Conservation (phyloP, 441 rosid genomes). For the Pelargonium cotyledonis region DNA sequence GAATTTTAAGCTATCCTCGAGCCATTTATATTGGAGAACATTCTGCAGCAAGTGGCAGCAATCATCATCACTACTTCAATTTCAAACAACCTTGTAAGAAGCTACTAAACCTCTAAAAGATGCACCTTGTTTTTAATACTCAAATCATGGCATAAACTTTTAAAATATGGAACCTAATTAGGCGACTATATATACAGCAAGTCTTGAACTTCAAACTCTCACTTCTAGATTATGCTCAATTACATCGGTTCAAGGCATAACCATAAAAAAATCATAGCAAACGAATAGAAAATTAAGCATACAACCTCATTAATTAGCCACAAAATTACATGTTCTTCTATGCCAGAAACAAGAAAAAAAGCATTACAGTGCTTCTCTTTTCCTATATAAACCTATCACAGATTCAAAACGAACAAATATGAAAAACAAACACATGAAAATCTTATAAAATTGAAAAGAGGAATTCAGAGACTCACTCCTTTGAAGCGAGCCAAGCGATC, state of each 20-base stretch:
- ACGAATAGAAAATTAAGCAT: background rate
- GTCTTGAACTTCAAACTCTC: background rate
- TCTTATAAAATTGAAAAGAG: background rate
- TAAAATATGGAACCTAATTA: too few species aligned
- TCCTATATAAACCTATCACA: background rate
- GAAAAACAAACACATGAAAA: background rate
- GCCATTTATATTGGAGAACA: conserved; percentile 65
- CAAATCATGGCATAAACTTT: too few species aligned
- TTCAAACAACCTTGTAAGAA: background rate
- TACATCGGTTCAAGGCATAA: background rate
- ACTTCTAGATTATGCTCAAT: background rate
- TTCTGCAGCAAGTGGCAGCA: conserved; percentile 33
- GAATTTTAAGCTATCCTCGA: conserved; percentile 66
- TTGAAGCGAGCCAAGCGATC: conserved; percentile 39
- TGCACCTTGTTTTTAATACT: background rate
- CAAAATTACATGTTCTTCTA: background rate
- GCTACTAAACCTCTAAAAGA: background rate
- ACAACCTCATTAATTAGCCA: background rate
- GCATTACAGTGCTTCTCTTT: background rate
- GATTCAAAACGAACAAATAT: background rate
- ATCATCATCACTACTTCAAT: conserved; percentile 5
- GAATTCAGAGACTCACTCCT: conserved; percentile 43
- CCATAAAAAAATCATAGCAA: background rate
- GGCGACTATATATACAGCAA: too few species aligned
- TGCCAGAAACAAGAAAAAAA: too few species aligned